phyloP scores from a whole-genome alignment of 2,329 filamentous ascomycete species.

The Cytospora piceicola region DNA sequence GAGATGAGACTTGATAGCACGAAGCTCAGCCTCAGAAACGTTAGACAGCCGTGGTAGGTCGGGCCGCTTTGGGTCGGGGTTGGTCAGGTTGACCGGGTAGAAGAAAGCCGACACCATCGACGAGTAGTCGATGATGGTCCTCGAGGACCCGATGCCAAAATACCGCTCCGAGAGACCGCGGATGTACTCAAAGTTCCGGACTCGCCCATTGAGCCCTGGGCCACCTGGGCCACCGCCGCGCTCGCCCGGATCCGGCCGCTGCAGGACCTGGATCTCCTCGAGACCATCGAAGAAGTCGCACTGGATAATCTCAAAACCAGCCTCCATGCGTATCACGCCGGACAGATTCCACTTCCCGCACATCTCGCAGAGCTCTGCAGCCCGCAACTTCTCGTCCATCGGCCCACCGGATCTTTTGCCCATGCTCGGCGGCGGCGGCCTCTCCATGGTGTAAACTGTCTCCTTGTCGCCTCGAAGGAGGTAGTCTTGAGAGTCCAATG shows the following conservation, averaged over 20 bases:
- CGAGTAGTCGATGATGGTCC: constrained; percentile 52
- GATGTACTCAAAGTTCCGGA: constrained; percentile 43
- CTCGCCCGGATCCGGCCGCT: constrained; percentile 34
- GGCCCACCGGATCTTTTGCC: constrained; percentile 17
- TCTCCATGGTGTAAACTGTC: constrained; percentile 5
- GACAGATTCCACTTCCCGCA: constrained; percentile 61
- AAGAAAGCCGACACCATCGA: constrained; percentile 57
- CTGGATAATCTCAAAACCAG: constrained; percentile 71
- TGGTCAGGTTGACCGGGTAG: constrained; percentile 55
- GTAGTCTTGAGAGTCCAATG: constrained; percentile 68
- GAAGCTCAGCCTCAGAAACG: constrained; percentile 32
- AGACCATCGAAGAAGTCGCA: constrained; percentile 61
- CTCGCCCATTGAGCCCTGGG: constrained; percentile 13
- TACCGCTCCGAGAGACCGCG: constrained; percentile 51
- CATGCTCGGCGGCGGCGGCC: constrained; percentile 8
- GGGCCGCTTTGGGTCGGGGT: constrained; percentile 39
- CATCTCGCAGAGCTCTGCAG: constrained; percentile 58
- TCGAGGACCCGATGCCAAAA: constrained; percentile 47
- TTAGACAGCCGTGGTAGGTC: constrained; percentile 36
- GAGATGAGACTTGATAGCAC: constrained; percentile 40
- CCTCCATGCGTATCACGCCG: constrained; percentile 69
- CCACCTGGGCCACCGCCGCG: constrained; percentile 27
- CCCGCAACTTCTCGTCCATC: constrained; percentile 56
- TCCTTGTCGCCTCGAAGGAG: constrained; percentile 53
- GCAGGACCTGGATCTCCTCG: constrained; percentile 41